A percentile compares a stretch with the other conserved stretches of the same genome.
Evolutionary conservation across 2,329 filamentous ascomycete genomes (phyloP).

Genomic region (Neopestalotiopsis sp.): DNA sequence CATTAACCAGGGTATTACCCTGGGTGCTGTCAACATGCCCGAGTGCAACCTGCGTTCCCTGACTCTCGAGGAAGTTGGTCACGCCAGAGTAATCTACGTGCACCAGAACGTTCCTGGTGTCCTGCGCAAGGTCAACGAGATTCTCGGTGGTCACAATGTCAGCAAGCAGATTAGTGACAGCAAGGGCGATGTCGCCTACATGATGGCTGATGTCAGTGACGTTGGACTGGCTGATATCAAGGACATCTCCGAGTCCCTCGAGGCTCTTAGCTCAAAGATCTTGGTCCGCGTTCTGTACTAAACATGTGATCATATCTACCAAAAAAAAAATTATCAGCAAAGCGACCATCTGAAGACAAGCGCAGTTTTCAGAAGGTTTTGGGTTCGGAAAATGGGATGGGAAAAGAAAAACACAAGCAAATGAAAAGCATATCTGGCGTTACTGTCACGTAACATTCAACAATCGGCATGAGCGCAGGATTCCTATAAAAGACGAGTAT

Average conservation of each 20-base stretch:
- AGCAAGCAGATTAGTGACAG: conserved; percentile 99
- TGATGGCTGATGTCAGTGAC: conserved; percentile 96
- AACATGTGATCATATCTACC: neutral
- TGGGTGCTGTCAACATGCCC: conserved; percentile 96
- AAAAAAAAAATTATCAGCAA: neutral
- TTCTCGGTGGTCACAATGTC: conserved; percentile 93
- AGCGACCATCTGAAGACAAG: neutral
- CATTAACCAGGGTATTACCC: conserved; percentile 91
- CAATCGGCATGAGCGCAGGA: conserved; percentile 4
- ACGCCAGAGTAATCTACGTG: conserved; percentile 94
- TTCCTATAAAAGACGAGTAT: neutral
- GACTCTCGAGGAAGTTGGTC: conserved; percentile 86
- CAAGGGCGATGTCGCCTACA: conserved; percentile 89
- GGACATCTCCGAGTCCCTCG: conserved; percentile 82
- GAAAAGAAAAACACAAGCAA: neutral
- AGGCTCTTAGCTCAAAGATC: conserved; percentile 69
- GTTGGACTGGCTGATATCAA: conserved; percentile 83
- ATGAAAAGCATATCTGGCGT: neutral
- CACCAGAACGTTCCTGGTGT: conserved; percentile 97
- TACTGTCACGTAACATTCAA: conserved; percentile 14
- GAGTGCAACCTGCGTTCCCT: conserved; percentile 90
- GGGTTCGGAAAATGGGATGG: neutral
- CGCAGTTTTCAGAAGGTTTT: neutral
- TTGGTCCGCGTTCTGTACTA: conserved; percentile 47
- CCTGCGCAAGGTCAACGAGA: conserved; percentile 91